Evolutionary conservation across 345 rosid genomes (phyloP).

Genomic region (Salix exigua): DNA sequence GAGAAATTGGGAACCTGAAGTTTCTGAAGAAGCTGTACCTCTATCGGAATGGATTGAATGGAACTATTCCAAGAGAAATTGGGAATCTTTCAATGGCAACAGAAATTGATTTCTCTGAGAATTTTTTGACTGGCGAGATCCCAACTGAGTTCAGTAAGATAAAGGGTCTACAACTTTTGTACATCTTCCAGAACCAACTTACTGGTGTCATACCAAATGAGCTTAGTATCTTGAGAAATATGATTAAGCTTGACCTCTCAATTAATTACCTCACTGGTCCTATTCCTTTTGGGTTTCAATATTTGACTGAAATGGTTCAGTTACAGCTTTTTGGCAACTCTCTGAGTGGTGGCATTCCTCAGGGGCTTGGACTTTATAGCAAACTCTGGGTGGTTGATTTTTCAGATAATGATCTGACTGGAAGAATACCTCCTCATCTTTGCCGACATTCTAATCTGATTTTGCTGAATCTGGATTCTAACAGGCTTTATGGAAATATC

Average conservation of each 20-base stretch:
- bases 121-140: conserved; percentile 52
- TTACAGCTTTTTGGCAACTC: conserved; percentile 74
- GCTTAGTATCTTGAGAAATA: conserved; percentile 49
- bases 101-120: conserved; percentile 85
- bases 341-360: conserved; percentile 63
- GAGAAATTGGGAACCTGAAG: conserved; percentile 51
- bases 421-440: conserved; percentile 62
- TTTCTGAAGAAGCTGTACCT: conserved; percentile 53
- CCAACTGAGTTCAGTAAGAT: conserved; percentile 58
- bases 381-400: conserved; percentile 59
- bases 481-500: conserved; percentile 61
- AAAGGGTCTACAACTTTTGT: conserved; percentile 49
- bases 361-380: conserved; percentile 53
- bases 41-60: conserved; percentile 65
- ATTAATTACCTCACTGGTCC: conserved; percentile 60
- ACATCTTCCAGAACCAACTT: conserved; percentile 68
- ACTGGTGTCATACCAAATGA: conserved; percentile 60
- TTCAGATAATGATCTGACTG: conserved; percentile 56
- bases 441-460: conserved; percentile 61
- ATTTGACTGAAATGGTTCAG: conserved; percentile 45
- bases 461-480: conserved; percentile 72
- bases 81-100: conserved; percentile 48
- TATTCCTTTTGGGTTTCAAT: conserved; percentile 61
- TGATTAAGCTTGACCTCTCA: conserved; percentile 71
- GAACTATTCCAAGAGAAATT: conserved; percentile 62